Base-by-base conservation (phyloP, 495 filamentous ascomycete genomes). In the Penicillium pulvis region DNA sequence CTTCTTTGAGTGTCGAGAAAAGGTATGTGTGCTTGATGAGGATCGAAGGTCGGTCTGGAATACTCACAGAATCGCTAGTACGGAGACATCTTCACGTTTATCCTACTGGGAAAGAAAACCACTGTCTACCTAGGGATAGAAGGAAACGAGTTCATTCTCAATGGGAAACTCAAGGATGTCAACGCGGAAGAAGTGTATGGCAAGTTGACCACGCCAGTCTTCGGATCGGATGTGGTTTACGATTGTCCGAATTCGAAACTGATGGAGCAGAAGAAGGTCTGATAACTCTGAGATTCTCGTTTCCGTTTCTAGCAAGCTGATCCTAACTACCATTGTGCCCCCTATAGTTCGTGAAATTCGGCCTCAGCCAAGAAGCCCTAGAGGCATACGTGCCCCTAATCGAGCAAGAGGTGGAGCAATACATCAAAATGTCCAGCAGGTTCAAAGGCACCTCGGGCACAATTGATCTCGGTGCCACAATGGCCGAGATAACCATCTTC, bases 131-230 rank as follows among this genome's bases (percentile, higher is more conserved):
- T 95, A 47, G 91, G 91, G 1, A 76, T 83, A n/a, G 77, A 88
- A 57, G 91, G 91, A 56, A 95, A 93, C 68, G 88, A 93, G 28
- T 93, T 94, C 64, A 90, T 94, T 66, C 80, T 94, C 48, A 93
- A 94, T 70, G 90, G 87, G 62, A 94, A 92, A 69, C 79, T 90
- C 47, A 86, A 84, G 65, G 90, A 93, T 68, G 85, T 93, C 45
- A 87, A 83, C 66, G 90, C 90, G 12, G 90, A 94, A 70, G 90
- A 93, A 36, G 84, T 92, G 62, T 94, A 94, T 72, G 83, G 83
- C 30, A 85, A 87, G 45, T 79, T 95, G 46, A 95, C 91, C 6
- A 93, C 88, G 6, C 91, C 91, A 3, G 89, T 95, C 33, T 95
- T 95, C 64, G 91, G 91, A 56, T 85, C 85, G 43, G 90, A 91